Evolutionary conservation across 306 rosid species (phyloP), one percentile per base, ranked within the genome.

Genomic region (Vigna nakashimae): DNA sequence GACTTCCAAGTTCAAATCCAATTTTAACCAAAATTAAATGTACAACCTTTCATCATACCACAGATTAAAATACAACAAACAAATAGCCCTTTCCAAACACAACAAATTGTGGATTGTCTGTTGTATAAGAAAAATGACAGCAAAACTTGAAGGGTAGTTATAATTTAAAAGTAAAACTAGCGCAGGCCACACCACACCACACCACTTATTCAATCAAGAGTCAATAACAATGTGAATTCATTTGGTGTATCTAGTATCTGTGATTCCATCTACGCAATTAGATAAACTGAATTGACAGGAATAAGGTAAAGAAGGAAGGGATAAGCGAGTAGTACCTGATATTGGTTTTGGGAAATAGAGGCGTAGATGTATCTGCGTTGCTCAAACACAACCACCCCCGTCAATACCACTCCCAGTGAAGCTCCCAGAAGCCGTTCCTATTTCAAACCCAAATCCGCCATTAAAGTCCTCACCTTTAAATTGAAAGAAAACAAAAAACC

Each of bases 361-460:
- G 56, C 42, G 59, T 90, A 86, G 68, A 92, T 82, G 84, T 83
- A 77, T 82, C 82, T 85, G 64, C 98, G 91, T 38, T 91, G 93
- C 83, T 93, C 92, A 45, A 87, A 85, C 0, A 91, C 90, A 30
- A 90, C 69, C 32, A 81, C 59, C 42, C 97, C 98, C 36, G 93
- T 76, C 43, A 96, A 74, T 38, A 86, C 22, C 76, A 80, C 84
- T 69, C 98, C 99, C 59, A 91, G 75, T 50, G 98, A 87, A 76
- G 87, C 91, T 57, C 97, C 98, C n/a, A 93, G 83, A 4, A 93
- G 83, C 80, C 96, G 93, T 75, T 93, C 97, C 98, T 82, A 58
- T 73, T 55, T 16, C n/a, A 48, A 17, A 76, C 18, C n/a, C 36
- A 73, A 65, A 46, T 9, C 43, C 34, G 11, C 6, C 14, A n/a